phyloP scores from a whole-genome alignment of 2,329 filamentous ascomycete species.

The Beauveria pseudobassiana region DNA sequence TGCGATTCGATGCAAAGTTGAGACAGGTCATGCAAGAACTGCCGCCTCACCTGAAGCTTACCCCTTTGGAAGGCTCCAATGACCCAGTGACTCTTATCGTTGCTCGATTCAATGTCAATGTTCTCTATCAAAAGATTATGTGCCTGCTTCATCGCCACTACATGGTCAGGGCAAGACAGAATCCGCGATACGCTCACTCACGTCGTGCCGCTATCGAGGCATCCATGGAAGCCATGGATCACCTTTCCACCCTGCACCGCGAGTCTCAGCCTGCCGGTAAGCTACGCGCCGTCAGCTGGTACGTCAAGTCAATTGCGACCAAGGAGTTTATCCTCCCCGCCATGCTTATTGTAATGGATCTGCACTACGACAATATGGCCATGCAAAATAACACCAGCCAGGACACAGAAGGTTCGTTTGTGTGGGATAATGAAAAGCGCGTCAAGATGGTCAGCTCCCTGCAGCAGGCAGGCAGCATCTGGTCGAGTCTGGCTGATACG shows the following conservation, averaged over 20 bases:
- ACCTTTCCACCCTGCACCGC: constrained; percentile 66
- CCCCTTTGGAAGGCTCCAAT: constrained; percentile 64
- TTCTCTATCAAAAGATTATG: constrained; percentile 81
- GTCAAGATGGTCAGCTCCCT: constrained; percentile 71
- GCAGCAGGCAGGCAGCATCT: constrained; percentile 67
- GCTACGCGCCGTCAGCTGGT: constrained; percentile 67
- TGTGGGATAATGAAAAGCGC: constrained; percentile 53
- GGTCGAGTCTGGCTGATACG: constrained; percentile 67
- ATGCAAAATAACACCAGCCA: constrained; percentile 32
- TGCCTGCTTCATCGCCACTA: constrained; percentile 87
- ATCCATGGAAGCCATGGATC: constrained; percentile 70
- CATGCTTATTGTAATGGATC: constrained; percentile 75
- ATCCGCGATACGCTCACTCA: constrained; percentile 76
- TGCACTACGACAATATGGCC: constrained; percentile 60
- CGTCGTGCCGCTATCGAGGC: constrained; percentile 79
- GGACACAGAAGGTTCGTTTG: constrained; percentile 37
- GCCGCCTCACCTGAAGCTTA: constrained; percentile 72
- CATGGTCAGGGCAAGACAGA: constrained; percentile 67
- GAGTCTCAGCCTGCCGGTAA: constrained; percentile 68
- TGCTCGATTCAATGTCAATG: constrained; percentile 75
- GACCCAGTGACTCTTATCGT: constrained; percentile 82
- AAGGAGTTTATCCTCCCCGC: constrained; percentile 82
- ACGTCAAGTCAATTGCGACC: constrained; percentile 69
- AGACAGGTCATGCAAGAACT: constrained; percentile 57
- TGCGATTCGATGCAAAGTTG: constrained; percentile 54